Evolutionary conservation across 805 yeast genomes (phyloP), one percentile per base, ranked within the genome.

Genomic region (Priceomyces haplophilus): DNA sequence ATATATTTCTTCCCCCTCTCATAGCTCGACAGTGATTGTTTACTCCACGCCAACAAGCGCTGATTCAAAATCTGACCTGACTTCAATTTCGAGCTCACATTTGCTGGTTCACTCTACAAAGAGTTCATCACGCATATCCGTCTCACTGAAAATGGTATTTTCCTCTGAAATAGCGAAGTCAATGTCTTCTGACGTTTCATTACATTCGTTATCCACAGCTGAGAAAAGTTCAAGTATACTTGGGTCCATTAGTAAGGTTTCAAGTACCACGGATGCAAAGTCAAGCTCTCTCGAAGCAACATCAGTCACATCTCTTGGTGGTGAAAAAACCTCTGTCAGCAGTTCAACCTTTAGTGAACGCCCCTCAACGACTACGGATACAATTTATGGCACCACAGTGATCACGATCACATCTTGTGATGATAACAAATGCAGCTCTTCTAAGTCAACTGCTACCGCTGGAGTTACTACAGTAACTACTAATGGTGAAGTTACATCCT

Each of bases 401-500:
- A 47, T 54, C 30, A 47, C 52, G 34, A 41, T 56, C 20, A 56
- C 60, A 34, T 48, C 54, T 20, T 57, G 62, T 45, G 30, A 35
- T 7, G 38, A 41, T 13, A 24, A 48, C 20, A 34, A 23, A n/a
- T 56, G 58, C 18, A 53, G 62, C 13, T 55, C 52, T 13, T 49
- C 57, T 36, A 34, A 47, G 40, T 42, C 55, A 29, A 35, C 38
- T 33, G 56, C 54, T 41, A 48, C 54, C 37, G 13, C n/a, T 15
- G 43, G 38, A n/a, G 4, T 34, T 7, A 29, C 34, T 3, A 34
- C 43, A n/a, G 46, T 50, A 29, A 52, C 53, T 31, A 43, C 49
- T 40, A 47, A 47, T 32, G 56, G 49, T 20, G 40, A 37, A 11
- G 46, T 40, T 35, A 70, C 70, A 8, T 52, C 55, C 15, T 72